Base-by-base conservation (phyloP, 2,329 filamentous ascomycete species). In the Fusarium dlaminii region DNA sequence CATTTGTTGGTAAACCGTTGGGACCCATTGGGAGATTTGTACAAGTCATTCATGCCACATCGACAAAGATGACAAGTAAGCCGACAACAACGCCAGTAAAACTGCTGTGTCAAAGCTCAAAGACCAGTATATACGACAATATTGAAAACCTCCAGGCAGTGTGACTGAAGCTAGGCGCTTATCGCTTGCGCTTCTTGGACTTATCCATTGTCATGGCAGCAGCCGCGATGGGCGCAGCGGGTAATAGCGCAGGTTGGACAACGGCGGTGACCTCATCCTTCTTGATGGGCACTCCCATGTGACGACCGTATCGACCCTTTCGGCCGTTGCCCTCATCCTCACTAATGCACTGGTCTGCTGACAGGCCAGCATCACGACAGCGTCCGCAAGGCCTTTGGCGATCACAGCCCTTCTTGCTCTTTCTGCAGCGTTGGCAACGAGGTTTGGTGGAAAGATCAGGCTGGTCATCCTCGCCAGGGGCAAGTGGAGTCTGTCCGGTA, bases 341-440 rank as follows among this genome's bases (percentile, higher is more conserved):
- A 82, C 95, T 98, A 83, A 99, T 91, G 83, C 96, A 99, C 74
- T 96, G 94, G 76, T 98, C 96, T 68, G 94, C 91, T 65, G 93
- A 93, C 78, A 99, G 94, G 27, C 96, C 96, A 48, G 96, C 96
- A 84, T 99, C 96, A 82, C 95, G 94, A 90, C 96, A 99, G 73
- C 96, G 91, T 63, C 95, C 94, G 80, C 96, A 99, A 34, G 96
- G 96, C 43, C 96, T 92, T 84, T 98, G 96, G 66, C 96, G 92
- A 85, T 99, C 96, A 81, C 96, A 99, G 18, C 96, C 96, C 85
- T 99, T 99, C 88, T 99, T 99, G 86, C 96, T 98, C 90, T 99
- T 99, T 79, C 96, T 93, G 87, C 96, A 99, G 66, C 96, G 93
- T 83, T 99, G 96, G 87, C 96, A 99, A 72, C 96, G 95, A 64